Conservation (phyloP, 352 stramenopile species). For the Phytophthora tubulina region DNA sequence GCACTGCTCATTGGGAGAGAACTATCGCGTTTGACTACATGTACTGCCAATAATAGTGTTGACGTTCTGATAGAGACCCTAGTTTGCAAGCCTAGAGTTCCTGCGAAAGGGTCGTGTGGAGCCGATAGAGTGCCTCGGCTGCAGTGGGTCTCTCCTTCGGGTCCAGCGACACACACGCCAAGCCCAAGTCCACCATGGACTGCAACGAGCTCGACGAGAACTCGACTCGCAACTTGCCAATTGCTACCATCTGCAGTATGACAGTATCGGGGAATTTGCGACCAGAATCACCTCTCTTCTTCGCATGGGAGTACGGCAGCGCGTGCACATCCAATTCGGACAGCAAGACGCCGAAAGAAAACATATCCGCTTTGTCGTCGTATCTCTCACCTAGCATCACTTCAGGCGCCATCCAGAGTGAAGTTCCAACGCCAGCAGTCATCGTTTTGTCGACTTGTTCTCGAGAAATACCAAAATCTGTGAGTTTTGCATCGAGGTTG, state of each 20-base stretch:
- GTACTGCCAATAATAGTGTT: no score
- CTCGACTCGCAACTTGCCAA: slow-evolving; percentile 33
- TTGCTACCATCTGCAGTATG: slow-evolving; percentile 33
- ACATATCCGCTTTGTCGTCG: slow-evolving; percentile 24
- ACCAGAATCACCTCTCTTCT: slow-evolving; percentile 5
- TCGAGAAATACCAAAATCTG: slow-evolving; percentile 49
- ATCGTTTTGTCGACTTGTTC: slow-evolving; percentile 36
- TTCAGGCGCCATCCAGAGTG: slow-evolving; percentile 45
- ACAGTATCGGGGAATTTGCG: slow-evolving; percentile 14
- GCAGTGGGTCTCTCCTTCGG: slow-evolving; percentile 36
- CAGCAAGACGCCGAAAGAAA: slow-evolving; percentile 27
- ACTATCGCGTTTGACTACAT: no score
- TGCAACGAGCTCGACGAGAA: slow-evolving; percentile 34
- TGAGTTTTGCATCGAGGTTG: slow-evolving; percentile 46
- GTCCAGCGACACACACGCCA: slow-evolving; percentile 30
- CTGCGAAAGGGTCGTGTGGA: slow-evolving; percentile 25
- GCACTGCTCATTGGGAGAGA: no score
- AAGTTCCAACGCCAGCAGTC: slow-evolving; percentile 39
- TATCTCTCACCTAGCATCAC: slow-evolving; percentile 36
- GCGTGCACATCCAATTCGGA: slow-evolving; percentile 37
- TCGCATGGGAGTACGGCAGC: slow-evolving; percentile 38
- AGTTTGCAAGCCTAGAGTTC: slow-evolving; percentile 1
- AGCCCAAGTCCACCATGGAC: slow-evolving; percentile 26
- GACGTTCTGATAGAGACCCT: no score
- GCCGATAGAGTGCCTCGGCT: slow-evolving; percentile 22